phyloP scores from a whole-genome alignment of 148 eudicot genomes.

The Heliamphora exappendiculata region DNA sequence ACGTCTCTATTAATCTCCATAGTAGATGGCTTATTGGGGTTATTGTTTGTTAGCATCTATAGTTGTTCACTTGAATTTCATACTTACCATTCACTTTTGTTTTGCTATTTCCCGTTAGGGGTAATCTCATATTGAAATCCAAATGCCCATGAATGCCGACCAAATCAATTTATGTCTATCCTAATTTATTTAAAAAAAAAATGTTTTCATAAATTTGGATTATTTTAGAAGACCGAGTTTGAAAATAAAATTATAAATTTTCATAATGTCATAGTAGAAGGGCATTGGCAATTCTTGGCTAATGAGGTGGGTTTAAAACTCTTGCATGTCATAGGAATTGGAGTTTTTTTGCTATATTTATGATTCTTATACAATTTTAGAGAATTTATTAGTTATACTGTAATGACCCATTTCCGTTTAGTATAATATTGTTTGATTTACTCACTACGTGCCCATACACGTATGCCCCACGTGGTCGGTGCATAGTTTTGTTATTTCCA shows the following conservation, averaged over 20 bases:
- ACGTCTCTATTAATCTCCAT: no score
- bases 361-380: no score
- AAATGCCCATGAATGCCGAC: not conserved
- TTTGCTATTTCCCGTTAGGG: not conserved
- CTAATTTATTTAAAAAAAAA: not conserved
- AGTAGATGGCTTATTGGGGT: no score
- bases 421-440: no score
- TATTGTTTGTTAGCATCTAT: not conserved
- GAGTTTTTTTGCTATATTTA: not conserved
- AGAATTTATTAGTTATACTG: no score
- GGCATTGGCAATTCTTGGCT: not conserved
- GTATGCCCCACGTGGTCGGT: no score
- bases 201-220: not conserved
- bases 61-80: not conserved
- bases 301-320: not conserved
- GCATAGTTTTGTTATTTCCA: no score
- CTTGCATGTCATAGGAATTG: not conserved
- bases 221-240: not conserved
- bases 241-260: not conserved
- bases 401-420: no score
- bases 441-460: no score
- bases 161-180: not conserved
- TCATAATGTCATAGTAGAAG: not conserved
- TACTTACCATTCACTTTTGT: not conserved
- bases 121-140: not conserved